A percentile compares a stretch with the other conserved stretches of the same genome.
These are phyloP conservation scores for Silene uniflora DNA, from an alignment of 148 eudicot species.

Conservation along the genomic window DNA sequence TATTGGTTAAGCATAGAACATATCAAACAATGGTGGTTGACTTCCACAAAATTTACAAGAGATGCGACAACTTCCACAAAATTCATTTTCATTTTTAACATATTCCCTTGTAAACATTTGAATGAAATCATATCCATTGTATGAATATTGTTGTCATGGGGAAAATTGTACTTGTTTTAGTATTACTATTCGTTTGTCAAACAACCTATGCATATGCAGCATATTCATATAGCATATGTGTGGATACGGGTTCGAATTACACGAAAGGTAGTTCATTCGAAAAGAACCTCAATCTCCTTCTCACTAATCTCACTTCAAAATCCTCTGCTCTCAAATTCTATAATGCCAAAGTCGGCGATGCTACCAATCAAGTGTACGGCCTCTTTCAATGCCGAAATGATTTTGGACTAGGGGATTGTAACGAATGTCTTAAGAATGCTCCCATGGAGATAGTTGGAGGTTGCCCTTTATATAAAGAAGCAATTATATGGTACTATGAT, in stretches of 20 bases:
- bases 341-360: slow-evolving; percentile 3
- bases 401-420: too few species aligned
- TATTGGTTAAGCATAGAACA: too few species aligned
- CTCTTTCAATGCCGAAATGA: too few species aligned
- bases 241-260: background rate
- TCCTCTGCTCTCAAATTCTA: slow-evolving; percentile 10
- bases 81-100: too few species aligned
- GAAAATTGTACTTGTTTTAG: background rate
- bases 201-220: background rate
- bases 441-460: too few species aligned
- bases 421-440: too few species aligned
- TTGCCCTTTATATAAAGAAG: too few species aligned
- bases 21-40: too few species aligned
- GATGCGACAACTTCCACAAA: too few species aligned
- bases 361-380: slow-evolving; percentile 14
- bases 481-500: too few species aligned
- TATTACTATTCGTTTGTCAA: background rate
- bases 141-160: background rate
- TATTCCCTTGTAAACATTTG: too few species aligned
- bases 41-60: too few species aligned
- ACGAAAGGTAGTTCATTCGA: background rate
- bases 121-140: background rate
- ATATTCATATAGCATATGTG: background rate
- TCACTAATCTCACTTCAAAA: slow-evolving; percentile 14
- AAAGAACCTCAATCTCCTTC: slow-evolving; percentile 9